Evolutionary conservation across 2,329 filamentous ascomycete species (phyloP), one percentile per base, ranked within the genome.

Genomic region (Stemphylium lycopersici): DNA sequence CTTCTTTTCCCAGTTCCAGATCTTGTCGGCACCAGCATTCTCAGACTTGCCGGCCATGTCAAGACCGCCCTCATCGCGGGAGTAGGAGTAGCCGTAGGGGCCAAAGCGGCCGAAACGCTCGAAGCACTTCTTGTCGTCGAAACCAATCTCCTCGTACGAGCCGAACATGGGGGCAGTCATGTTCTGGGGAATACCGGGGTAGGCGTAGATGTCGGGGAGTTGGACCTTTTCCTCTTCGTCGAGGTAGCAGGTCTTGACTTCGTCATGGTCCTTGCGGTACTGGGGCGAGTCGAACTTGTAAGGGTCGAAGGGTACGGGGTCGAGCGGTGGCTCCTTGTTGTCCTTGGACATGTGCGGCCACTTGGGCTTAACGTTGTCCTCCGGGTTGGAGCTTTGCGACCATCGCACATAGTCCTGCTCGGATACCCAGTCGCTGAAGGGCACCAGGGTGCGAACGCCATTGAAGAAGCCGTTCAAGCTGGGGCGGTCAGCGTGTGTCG

Each of bases 151-250:
- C 37, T 78, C 72, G 65, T 81, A 78, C 3, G 78, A 79, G 41
- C 80, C 80, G 55, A 80, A 81, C 66, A 78, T 77, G 34, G 79
- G 78, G 13, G 75, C 72, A 11, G 78, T 74, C 70, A 79, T 76
- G 68, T 81, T 78, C 59, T 80, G 78, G 22, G 80, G 80, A 11
- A 82, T 67, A 15, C 80, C 80, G 2, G 82, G 78, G 63, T 90
- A 91, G 1, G 85, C 87, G 67, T 85, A 89, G 22, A 90, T 74
- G 58, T 87, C 83, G 0, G 88, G 88, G 0, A 81, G 80, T 0
- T 76, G 65, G 3, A 87, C 71, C 26, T 78, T 84, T 38, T 84
- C 80, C 12, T 83, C 80, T 16, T 78, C 76, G 63, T 90, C 87
- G 29, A 90, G 77, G 62, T 83, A 90, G 75, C 88, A 91, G 6